Evolutionary conservation across 371 early-diverging fungal genomes (phyloP).

Genomic region (Mortierella sp.): DNA sequence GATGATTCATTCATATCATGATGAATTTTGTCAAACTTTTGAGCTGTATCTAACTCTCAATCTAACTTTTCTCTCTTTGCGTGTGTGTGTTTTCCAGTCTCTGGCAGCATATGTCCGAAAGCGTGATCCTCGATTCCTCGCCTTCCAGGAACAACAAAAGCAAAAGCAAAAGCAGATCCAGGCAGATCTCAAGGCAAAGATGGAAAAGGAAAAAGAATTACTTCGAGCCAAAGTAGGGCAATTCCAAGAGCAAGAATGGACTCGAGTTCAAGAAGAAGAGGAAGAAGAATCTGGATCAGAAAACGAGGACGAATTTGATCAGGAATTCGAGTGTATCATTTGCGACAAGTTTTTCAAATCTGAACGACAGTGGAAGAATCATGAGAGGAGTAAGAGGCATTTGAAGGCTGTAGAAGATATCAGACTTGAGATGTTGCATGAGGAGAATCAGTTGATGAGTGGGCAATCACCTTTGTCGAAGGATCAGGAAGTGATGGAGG

Average conservation of each 20-base stretch:
- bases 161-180: slow-evolving; percentile 63
- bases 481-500: slow-evolving; percentile 12
- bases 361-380: slow-evolving; percentile 79
- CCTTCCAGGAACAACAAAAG: slow-evolving; percentile 64
- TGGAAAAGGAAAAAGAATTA: slow-evolving; percentile 67
- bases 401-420: slow-evolving; percentile 74
- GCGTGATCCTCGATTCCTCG: slow-evolving; percentile 83
- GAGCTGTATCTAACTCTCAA: neutral
- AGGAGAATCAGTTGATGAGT: slow-evolving; percentile 34
- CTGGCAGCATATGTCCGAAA: slow-evolving; percentile 74
- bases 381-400: slow-evolving; percentile 85
- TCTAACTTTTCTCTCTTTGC: slow-evolving; percentile 1
- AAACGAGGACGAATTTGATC: slow-evolving; percentile 56
- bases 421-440: slow-evolving; percentile 72
- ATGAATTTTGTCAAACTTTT: no score
- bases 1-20: neutral
- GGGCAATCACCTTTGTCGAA: slow-evolving; percentile 6
- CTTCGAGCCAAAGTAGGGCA: slow-evolving; percentile 62
- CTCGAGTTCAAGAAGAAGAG: slow-evolving; percentile 60
- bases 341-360: slow-evolving; percentile 86
- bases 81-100: slow-evolving; percentile 16
- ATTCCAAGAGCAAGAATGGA: slow-evolving; percentile 76
- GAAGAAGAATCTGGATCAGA: slow-evolving; percentile 52
- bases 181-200: slow-evolving; percentile 66
- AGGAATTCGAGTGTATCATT: slow-evolving; percentile 81